These are phyloP conservation scores for Leccinum boreale DNA, from an alignment of 768 basidiomycete species.

Conservation along the genomic window DNA sequence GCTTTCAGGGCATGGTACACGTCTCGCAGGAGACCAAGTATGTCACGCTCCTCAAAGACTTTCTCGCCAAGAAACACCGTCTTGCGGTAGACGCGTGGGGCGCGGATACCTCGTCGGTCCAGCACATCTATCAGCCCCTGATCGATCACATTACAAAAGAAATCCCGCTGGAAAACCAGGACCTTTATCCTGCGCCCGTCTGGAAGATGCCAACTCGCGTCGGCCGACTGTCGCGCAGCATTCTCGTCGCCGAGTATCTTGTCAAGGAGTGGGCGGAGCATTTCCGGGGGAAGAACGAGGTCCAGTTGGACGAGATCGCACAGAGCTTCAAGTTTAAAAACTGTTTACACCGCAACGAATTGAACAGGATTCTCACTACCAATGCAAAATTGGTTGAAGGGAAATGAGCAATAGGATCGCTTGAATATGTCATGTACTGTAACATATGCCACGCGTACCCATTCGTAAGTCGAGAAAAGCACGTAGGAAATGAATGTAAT, in stretches of 20 bases:
- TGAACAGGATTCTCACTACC: conserved; percentile 54
- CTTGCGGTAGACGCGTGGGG: conserved; percentile 81
- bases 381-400: conserved; percentile 28
- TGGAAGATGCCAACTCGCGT: conserved; percentile 59
- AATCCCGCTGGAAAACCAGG: conserved; percentile 47
- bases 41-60: conserved; percentile 62
- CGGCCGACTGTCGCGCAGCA: conserved; percentile 59
- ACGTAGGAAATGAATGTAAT: neutral
- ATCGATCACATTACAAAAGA: conserved; percentile 58
- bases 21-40: conserved; percentile 67
- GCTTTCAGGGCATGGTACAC: conserved; percentile 85
- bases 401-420: neutral
- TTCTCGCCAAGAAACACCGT: conserved; percentile 75
- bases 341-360: conserved; percentile 63
- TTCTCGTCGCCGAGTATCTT: conserved; percentile 68
- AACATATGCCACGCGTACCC: neutral
- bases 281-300: conserved; percentile 54
- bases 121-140: conserved; percentile 61
- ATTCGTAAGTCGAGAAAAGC: neutral
- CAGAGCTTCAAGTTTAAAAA: conserved; percentile 68
- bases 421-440: neutral
- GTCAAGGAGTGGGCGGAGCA: conserved; percentile 73
- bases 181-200: conserved; percentile 60
- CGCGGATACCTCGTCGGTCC: conserved; percentile 56
- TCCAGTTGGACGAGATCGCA: conserved; percentile 71